Evolutionary conservation across 2,329 filamentous ascomycete genomes (phyloP).

Genomic region (Beauveria varroae): DNA sequence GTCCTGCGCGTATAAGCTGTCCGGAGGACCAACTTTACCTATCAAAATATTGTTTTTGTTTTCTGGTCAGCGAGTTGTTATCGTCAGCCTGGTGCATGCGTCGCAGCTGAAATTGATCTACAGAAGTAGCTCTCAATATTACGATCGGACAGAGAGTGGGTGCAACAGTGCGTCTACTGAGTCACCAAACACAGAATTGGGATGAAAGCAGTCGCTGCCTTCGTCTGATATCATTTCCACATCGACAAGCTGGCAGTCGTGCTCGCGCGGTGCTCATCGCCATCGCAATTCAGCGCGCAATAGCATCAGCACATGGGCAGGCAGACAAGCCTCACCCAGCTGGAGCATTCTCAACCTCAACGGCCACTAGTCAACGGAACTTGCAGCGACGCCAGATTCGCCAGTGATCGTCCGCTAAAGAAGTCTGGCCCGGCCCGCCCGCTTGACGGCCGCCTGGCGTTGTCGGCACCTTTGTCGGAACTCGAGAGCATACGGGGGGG

Average conservation of each 20-base stretch:
- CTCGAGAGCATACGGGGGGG: no score
- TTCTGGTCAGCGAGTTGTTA: neutral
- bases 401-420: constrained; percentile 2
- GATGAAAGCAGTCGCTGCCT: no score
- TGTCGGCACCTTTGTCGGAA: neutral
- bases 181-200: no score
- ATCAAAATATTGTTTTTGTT: neutral
- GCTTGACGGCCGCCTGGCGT: neutral
- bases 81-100: neutral
- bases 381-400: neutral
- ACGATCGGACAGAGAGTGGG: no score
- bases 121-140: neutral
- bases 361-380: neutral
- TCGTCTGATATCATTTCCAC: no score
- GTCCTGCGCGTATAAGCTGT: no score
- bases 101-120: neutral
- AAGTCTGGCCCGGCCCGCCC: neutral
- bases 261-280: no score
- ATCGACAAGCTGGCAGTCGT: no score
- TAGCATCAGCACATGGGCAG: neutral
- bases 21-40: neutral
- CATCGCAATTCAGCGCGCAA: no score
- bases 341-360: neutral
- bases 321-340: neutral
- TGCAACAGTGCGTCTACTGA: no score